Percentiles rank a stretch among this genome's conserved stretches.
phyloP scores from a whole-genome alignment of 2,329 filamentous ascomycete species.

The Parafenestella ontariensis region DNA sequence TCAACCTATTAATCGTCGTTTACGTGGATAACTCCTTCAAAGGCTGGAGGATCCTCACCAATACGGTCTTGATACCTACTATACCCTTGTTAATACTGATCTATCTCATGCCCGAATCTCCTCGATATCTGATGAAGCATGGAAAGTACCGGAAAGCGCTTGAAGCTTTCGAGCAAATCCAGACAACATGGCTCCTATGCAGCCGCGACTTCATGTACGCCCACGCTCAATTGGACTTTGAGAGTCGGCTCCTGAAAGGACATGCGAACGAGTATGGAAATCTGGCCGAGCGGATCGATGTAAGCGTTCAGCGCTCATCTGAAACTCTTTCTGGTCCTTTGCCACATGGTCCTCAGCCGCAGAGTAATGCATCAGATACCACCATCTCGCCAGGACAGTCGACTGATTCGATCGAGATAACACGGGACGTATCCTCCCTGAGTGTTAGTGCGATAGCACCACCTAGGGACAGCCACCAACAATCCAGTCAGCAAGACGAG shows the following conservation, averaged over 20 bases:
- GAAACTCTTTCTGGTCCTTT: not conserved
- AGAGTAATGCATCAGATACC: not conserved
- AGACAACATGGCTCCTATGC: conserved; percentile 24
- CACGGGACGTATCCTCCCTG: not conserved
- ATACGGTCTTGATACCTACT: conserved; percentile 27
- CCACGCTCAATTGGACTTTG: conserved; percentile 31
- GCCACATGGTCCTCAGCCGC: not conserved
- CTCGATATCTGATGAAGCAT: conserved; percentile 32
- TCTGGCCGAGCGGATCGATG: conserved; percentile 17
- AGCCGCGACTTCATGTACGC: conserved; percentile 33
- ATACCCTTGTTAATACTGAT: conserved; percentile 27
- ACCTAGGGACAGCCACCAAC: conserved; percentile 12
- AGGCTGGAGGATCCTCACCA: conserved; percentile 28
- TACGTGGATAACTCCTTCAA: conserved; percentile 6
- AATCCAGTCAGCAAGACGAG: not conserved
- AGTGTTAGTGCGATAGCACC: not conserved
- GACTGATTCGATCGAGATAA: not conserved
- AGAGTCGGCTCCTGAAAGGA: conserved; percentile 23
- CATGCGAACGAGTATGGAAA: conserved; percentile 13
- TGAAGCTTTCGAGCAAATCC: conserved; percentile 24
- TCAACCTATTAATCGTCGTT: conserved; percentile 22
- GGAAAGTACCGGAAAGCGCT: conserved; percentile 25
- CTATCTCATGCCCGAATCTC: conserved; percentile 29
- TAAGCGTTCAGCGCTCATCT: not conserved
- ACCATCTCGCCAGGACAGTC: not conserved